Percentiles rank a stretch among this genome's conserved stretches.
These are phyloP conservation scores for Trichoderma hamatum DNA, from an alignment of 2,329 filamentous ascomycete genomes.

Conservation along the genomic window DNA sequence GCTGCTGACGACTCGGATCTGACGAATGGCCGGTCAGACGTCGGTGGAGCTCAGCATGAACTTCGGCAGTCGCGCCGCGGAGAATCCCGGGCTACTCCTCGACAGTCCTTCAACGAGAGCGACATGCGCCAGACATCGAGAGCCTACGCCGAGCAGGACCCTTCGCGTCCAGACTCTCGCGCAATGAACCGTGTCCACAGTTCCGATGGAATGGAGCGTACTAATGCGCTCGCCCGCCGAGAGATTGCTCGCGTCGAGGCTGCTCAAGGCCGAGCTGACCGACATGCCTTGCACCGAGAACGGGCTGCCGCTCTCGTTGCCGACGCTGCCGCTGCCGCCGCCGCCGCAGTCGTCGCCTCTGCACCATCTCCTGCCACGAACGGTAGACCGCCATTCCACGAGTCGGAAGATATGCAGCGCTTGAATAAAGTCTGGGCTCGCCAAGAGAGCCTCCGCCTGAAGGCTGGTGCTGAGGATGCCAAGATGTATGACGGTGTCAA, in stretches of 20 bases:
- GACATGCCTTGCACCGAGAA: slow-evolving; percentile 49
- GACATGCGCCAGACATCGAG: slow-evolving; percentile 25
- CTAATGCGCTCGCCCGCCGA: slow-evolving; percentile 53
- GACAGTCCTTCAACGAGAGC: slow-evolving; percentile 35
- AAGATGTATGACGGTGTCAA: slow-evolving; percentile 63
- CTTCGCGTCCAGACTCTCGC: slow-evolving; percentile 32
- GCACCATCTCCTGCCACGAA: slow-evolving; percentile 32
- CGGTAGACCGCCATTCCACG: slow-evolving; percentile 45
- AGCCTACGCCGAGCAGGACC: slow-evolving; percentile 17
- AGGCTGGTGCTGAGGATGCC: slow-evolving; percentile 51
- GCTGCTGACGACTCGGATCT: slow-evolving; percentile 29
- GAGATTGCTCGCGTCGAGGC: slow-evolving; percentile 57
- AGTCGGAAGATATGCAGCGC: slow-evolving; percentile 53
- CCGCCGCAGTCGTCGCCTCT: slow-evolving; percentile 31
- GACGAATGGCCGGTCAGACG: slow-evolving; percentile 29
- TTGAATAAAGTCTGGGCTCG: slow-evolving; percentile 60
- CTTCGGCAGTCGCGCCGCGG: slow-evolving; percentile 49
- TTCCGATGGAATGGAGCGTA: slow-evolving; percentile 48
- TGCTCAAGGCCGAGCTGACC: slow-evolving; percentile 54
- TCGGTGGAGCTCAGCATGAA: slow-evolving; percentile 40
- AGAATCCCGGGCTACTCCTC: slow-evolving; percentile 38
- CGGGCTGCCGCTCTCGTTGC: slow-evolving; percentile 41
- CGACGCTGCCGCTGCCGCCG: slow-evolving; percentile 38
- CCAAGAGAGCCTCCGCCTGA: slow-evolving; percentile 54
- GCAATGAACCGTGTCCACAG: slow-evolving; percentile 32